phyloP scores from a whole-genome alignment of 1,284 basidiomycete species.

The Fomitopsis schrenkii region DNA sequence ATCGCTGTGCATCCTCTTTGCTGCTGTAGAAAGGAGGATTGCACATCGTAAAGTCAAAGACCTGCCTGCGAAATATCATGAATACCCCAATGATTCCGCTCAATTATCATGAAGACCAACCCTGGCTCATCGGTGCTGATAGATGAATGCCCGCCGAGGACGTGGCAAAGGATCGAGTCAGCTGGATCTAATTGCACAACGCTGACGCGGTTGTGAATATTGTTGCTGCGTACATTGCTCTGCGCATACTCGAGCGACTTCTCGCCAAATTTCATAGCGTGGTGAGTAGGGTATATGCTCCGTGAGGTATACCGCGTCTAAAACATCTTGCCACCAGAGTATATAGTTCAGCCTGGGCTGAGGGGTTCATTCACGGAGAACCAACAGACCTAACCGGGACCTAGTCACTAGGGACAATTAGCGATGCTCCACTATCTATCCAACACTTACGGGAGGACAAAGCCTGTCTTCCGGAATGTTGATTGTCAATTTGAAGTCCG shows the following conservation, averaged over 20 bases:
- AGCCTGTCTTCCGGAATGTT: slow-evolving; percentile 67
- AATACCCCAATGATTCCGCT: no score
- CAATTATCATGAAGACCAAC: background rate
- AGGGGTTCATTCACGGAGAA: background rate
- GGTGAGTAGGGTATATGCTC: background rate
- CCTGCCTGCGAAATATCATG: slow-evolving; percentile 1
- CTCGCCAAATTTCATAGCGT: slow-evolving; percentile 62
- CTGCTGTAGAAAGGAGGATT: slow-evolving; percentile 93
- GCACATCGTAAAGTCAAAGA: slow-evolving; percentile 82
- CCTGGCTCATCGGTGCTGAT: no score
- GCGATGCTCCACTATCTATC: background rate
- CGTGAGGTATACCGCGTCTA: slow-evolving; percentile 19
- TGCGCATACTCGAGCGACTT: slow-evolving; percentile 51
- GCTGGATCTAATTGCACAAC: slow-evolving; percentile 37
- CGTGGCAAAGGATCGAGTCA: slow-evolving; percentile 34
- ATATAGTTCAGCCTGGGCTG: slow-evolving; percentile 71
- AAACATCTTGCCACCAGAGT: slow-evolving; percentile 67
- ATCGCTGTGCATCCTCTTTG: slow-evolving; percentile 58
- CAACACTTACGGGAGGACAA: slow-evolving; percentile 74
- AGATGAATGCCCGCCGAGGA: background rate
- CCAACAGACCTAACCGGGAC: slow-evolving; percentile 59
- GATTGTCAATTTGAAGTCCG: slow-evolving; percentile 69
- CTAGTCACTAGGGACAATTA: slow-evolving; percentile 26
- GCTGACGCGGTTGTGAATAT: slow-evolving; percentile 44
- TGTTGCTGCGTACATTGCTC: slow-evolving; percentile 53